Conservation (phyloP, 179 eudicot species). For the Pouteria campechiana region DNA sequence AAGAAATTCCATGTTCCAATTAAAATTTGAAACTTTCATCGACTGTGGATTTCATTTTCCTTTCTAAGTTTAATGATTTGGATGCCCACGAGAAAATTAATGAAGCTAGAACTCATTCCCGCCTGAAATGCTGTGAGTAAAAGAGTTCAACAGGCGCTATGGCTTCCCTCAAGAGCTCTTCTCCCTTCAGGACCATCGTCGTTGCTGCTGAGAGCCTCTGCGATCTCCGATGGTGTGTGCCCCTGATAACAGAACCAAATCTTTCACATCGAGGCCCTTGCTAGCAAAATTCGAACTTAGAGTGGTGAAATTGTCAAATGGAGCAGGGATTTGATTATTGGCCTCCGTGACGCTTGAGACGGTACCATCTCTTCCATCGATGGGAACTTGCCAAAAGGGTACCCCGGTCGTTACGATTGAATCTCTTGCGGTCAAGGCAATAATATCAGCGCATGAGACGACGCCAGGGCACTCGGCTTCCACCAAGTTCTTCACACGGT, state of each 20-base stretch:
- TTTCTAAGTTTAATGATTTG: too few species aligned
- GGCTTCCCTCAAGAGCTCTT: too few species aligned
- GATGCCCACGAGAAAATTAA: too few species aligned
- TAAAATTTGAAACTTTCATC: too few species aligned
- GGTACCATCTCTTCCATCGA: constrained; percentile 49
- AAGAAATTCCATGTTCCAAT: too few species aligned
- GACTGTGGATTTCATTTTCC: too few species aligned
- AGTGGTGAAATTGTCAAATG: constrained; percentile 18
- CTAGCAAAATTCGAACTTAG: constrained; percentile 22
- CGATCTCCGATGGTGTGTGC: too few species aligned
- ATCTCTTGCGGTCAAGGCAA: constrained; percentile 36
- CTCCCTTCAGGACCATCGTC: too few species aligned
- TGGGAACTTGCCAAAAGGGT: constrained; percentile 44
- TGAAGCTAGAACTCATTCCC: too few species aligned
- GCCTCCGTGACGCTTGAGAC: constrained; percentile 33
- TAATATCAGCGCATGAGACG: constrained; percentile 43
- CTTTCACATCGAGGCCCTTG: constrained; percentile 33
- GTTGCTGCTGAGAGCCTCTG: too few species aligned
- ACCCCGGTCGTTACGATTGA: constrained; percentile 32
- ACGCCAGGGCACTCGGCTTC: constrained; percentile 42
- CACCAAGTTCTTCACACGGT: constrained; percentile 22
- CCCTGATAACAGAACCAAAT: constrained; percentile 47
- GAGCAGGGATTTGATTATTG: constrained; percentile 27
- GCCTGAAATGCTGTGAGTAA: too few species aligned
- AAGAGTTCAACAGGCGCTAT: too few species aligned